These are phyloP conservation scores for Kuraishia piskuri DNA, from an alignment of 805 yeast species.

Conservation along the genomic window DNA sequence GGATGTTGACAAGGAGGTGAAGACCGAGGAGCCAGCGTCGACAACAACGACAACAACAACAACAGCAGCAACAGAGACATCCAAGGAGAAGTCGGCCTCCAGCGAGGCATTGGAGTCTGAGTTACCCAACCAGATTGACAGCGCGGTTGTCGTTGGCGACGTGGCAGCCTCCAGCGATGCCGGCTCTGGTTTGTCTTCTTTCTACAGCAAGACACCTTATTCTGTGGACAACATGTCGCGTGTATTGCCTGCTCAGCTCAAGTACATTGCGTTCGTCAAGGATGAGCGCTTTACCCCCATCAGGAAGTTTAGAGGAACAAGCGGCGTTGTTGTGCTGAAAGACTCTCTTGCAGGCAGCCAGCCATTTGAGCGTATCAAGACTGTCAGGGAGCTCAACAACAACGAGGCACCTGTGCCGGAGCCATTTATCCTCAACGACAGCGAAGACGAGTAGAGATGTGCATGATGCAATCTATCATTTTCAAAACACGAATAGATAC, in stretches of 20 bases:
- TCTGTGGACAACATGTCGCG: constrained; percentile 74
- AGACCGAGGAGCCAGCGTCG: constrained; percentile 25
- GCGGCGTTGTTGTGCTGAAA: constrained; percentile 64
- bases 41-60: no score
- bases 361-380: constrained; percentile 61
- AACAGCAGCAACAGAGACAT: constrained; percentile 8
- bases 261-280: constrained; percentile 69
- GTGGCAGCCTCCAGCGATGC: constrained; percentile 25
- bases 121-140: constrained; percentile 20
- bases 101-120: constrained; percentile 4
- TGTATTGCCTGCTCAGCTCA: constrained; percentile 83
- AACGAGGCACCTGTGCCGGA: constrained; percentile 70
- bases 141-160: constrained; percentile 12
- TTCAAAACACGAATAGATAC: no score
- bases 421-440: constrained; percentile 55
- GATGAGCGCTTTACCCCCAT: constrained; percentile 77
- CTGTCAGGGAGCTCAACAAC: constrained; percentile 70
- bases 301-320: constrained; percentile 58
- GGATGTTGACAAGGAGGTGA: constrained; percentile 17
- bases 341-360: constrained; percentile 51
- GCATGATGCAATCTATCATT: background rate
- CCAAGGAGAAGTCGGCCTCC: background rate
- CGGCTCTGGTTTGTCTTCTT: constrained; percentile 27
- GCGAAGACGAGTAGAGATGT: constrained; percentile 33
- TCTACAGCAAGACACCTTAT: constrained; percentile 55